Conservation (phyloP, 305 asterid genomes). For the Fraxinus greggii region DNA sequence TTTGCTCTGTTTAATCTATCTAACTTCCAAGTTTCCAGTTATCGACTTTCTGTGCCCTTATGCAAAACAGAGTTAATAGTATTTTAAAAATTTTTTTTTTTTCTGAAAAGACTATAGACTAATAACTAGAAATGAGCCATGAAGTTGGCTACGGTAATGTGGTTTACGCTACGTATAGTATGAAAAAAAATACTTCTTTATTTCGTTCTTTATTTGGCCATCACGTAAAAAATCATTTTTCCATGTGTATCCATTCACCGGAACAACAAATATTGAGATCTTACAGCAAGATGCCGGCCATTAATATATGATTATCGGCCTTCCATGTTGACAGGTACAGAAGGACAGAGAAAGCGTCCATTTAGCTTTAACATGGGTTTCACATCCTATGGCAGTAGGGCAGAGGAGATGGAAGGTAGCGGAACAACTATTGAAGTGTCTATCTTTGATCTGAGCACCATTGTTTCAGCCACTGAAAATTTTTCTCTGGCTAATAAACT, state of each 20-base stretch:
- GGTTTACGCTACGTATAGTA: not conserved
- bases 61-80: not conserved
- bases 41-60: not conserved
- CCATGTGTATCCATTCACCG: not conserved
- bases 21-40: not conserved
- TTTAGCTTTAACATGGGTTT: not conserved
- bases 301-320: not conserved
- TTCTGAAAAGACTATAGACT: not conserved
- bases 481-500: slow-evolving; percentile 37
- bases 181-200: not conserved
- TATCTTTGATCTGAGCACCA: slow-evolving; percentile 30
- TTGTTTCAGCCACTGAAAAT: slow-evolving; percentile 32
- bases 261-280: not conserved
- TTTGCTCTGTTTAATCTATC: not conserved
- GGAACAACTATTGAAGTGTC: slow-evolving; percentile 21
- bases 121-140: not conserved
- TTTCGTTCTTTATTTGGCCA: not conserved
- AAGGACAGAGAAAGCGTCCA: not conserved
- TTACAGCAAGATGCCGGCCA: not conserved
- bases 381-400: slow-evolving; percentile 7
- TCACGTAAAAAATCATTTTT: not conserved
- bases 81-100: too few relatives aligned
- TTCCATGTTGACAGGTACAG: not conserved
- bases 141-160: not conserved
- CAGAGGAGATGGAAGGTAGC: slow-evolving; percentile 21